Conservation (phyloP, 164 flowering plant genomes). For the Piper betle region DNA sequence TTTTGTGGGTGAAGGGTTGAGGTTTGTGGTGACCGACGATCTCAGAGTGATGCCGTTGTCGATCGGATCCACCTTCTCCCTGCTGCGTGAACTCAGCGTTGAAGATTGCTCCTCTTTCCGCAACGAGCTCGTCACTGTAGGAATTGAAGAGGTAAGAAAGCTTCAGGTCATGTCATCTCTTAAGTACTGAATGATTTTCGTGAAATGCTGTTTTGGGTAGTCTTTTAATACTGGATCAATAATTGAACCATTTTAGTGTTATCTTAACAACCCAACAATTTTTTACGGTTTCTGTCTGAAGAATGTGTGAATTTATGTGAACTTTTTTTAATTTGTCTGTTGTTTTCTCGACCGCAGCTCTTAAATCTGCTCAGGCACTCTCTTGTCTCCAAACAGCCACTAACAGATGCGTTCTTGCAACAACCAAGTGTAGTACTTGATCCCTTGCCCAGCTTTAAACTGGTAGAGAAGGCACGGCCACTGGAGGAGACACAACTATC, state of each 20-base stretch:
- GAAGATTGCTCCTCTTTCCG: neutral
- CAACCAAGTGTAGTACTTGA: neutral
- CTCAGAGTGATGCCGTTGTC: neutral
- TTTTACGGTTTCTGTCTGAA: too few relatives aligned
- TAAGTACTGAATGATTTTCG: too few relatives aligned
- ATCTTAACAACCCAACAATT: too few relatives aligned
- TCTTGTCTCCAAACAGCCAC: conserved; percentile 1
- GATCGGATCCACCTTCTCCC: neutral
- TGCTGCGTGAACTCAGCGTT: neutral
- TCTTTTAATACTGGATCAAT: too few relatives aligned
- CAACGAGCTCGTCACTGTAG: neutral
- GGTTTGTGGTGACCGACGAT: neutral
- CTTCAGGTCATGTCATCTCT: too few relatives aligned
- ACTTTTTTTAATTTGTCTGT: neutral
- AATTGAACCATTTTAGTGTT: too few relatives aligned
- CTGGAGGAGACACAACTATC: neutral
- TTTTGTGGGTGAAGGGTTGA: neutral
- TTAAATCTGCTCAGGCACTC: conserved; percentile 2
- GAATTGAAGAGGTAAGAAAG: conserved; percentile 1
- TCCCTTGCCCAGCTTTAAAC: neutral
- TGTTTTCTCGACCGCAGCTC: neutral
- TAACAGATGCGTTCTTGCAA: conserved; percentile 2
- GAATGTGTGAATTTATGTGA: too few relatives aligned
- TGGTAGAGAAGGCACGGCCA: neutral
- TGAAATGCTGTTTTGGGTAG: too few relatives aligned